Evolutionary conservation across 495 filamentous ascomycete genomes (phyloP).

Genomic region (Geopyxis carbonaria): DNA sequence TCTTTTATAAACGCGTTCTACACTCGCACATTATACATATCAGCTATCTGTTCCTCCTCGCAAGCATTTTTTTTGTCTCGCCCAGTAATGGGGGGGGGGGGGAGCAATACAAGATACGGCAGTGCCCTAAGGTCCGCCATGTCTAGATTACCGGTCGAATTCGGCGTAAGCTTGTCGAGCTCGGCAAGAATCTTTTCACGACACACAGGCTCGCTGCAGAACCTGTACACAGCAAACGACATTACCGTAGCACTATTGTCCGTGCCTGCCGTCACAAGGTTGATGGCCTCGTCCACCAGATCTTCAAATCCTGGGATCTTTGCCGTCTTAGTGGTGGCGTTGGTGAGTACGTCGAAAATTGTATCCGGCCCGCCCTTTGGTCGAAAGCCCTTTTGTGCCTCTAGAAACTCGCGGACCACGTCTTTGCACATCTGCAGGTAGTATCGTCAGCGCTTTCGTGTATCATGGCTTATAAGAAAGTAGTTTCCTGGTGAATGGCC

Average conservation of each 20-base stretch:
- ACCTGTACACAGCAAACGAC: conserved; percentile 1
- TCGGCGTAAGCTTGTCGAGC: neutral
- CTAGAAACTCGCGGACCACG: too few relatives aligned
- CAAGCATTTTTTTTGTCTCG: too few relatives aligned
- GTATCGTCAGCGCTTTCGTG: too few relatives aligned
- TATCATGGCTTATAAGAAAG: too few relatives aligned
- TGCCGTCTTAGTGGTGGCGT: neutral
- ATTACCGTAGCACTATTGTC: conserved; percentile 7
- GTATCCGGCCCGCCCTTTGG: conserved; percentile 1
- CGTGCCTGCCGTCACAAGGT: conserved; percentile 7
- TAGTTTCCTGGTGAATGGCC: too few relatives aligned
- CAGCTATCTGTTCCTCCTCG: too few relatives aligned
- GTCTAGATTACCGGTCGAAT: neutral
- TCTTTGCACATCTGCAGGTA: too few relatives aligned
- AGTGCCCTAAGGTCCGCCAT: neutral
- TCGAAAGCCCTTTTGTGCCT: too few relatives aligned
- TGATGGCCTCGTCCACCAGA: conserved; percentile 8
- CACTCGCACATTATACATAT: neutral
- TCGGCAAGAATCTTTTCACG: conserved; percentile 1
- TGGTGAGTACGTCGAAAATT: neutral
- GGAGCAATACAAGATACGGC: neutral
- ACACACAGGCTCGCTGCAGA: conserved; percentile 1
- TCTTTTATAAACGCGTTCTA: conserved; percentile 1
- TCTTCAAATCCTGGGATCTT: neutral
- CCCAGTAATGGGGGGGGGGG: too few relatives aligned